A percentile compares a stretch with the other conserved stretches of the same genome.
These are phyloP conservation scores for Metschnikowia bowlesiae DNA, from an alignment of 805 yeast species.

Conservation along the genomic window DNA sequence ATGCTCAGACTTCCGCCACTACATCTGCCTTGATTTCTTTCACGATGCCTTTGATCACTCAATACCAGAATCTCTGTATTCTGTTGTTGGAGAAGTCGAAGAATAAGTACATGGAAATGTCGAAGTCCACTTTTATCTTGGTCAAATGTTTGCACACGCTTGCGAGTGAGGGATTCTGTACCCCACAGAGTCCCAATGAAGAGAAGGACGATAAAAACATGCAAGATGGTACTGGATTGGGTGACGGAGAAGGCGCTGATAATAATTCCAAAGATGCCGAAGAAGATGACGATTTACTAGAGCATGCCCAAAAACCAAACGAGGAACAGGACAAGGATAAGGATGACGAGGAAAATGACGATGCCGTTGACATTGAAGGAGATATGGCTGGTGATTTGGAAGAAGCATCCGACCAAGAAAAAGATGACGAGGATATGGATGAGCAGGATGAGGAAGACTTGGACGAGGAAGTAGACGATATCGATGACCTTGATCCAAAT, in stretches of 20 bases:
- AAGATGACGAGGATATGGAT: slow-evolving; percentile 43
- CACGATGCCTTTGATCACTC: slow-evolving; percentile 58
- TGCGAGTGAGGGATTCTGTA: slow-evolving; percentile 82
- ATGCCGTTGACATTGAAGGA: slow-evolving; percentile 92
- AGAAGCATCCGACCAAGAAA: slow-evolving; percentile 66
- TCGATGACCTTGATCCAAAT: slow-evolving; percentile 88
- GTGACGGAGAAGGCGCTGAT: slow-evolving; percentile 87
- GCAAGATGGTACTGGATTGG: slow-evolving; percentile 86
- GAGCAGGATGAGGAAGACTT: slow-evolving; percentile 53
- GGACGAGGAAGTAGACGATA: slow-evolving; percentile 85
- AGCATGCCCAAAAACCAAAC: slow-evolving; percentile 69
- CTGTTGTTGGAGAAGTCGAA: slow-evolving; percentile 43
- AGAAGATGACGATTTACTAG: slow-evolving; percentile 85
- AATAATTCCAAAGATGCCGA: slow-evolving; percentile 80
- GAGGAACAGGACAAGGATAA: slow-evolving; percentile 60
- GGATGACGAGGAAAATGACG: slow-evolving; percentile 68
- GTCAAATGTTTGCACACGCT: slow-evolving; percentile 52
- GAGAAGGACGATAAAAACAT: slow-evolving; percentile 56
- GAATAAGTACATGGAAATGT: slow-evolving; percentile 46
- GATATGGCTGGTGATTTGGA: slow-evolving; percentile 95
- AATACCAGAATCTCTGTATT: slow-evolving; percentile 50
- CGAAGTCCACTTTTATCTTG: slow-evolving; percentile 61
- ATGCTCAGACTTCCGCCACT: slow-evolving; percentile 30
- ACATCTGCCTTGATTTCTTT: slow-evolving; percentile 49
- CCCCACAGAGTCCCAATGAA: slow-evolving; percentile 75